A percentile compares a stretch with the other conserved stretches of the same genome.
These are phyloP conservation scores for Aphanomyces stellatus DNA, from an alignment of 352 stramenopile species.

Conservation along the genomic window DNA sequence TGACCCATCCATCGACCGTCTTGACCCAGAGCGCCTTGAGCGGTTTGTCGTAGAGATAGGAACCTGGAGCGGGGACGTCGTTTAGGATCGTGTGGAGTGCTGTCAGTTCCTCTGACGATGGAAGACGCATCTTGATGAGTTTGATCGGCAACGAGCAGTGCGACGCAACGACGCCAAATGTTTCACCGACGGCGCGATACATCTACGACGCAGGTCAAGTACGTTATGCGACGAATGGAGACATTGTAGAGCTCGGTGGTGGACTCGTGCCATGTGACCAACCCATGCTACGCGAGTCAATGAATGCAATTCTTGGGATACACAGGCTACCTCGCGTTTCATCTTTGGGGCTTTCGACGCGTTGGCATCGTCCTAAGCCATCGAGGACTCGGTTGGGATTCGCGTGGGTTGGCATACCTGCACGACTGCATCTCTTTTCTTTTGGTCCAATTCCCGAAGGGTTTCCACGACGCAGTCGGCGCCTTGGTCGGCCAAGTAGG, in stretches of 20 bases:
- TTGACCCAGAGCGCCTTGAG: conserved; percentile 61
- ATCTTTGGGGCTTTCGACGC: conserved; percentile 68
- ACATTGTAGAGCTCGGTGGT: conserved; percentile 11
- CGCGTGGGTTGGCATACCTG: conserved; percentile 23
- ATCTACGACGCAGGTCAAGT: conserved; percentile 25
- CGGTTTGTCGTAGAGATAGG: conserved; percentile 73
- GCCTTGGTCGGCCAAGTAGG: conserved; percentile 40
- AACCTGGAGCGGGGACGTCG: conserved; percentile 23
- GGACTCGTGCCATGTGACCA: conserved; percentile 11
- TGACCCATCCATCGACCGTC: conserved; percentile 45
- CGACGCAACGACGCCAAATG: conserved; percentile 51
- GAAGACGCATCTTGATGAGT: conserved; percentile 47
- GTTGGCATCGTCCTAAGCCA: conserved; percentile 28
- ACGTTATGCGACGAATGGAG: neutral
- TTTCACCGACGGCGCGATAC: conserved; percentile 73
- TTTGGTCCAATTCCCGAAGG: conserved; percentile 34
- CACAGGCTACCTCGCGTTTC: conserved; percentile 24
- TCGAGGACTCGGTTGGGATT: neutral
- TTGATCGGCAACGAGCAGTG: conserved; percentile 64
- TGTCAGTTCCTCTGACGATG: conserved; percentile 28
- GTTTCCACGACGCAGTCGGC: conserved; percentile 63
- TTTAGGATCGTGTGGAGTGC: neutral
- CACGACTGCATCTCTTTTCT: conserved; percentile 36
- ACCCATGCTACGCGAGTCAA: conserved; percentile 1
- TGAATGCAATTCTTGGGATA: neutral